These are phyloP conservation scores for Odonthalia washingtoniensis DNA, from an alignment of 31 red algal genomes.

Conservation along the genomic window DNA sequence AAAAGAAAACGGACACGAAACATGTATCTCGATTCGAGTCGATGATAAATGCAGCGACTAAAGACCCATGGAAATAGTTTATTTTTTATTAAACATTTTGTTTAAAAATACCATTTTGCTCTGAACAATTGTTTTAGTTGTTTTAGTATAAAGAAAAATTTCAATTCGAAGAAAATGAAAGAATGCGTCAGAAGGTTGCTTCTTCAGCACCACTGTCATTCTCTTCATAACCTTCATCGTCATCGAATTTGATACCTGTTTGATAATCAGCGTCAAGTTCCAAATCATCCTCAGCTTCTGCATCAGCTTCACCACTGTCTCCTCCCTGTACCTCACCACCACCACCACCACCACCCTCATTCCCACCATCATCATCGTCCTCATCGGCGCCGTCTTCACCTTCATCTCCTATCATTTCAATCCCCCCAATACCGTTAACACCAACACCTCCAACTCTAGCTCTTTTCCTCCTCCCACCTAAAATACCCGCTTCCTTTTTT, in stretches of 20 bases:
- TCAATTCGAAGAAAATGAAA: not conserved
- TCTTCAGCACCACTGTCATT: constrained; percentile 51
- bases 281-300: constrained; percentile 38
- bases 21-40: no score
- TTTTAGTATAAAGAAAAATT: not conserved
- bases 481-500: not conserved
- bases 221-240: constrained; percentile 59
- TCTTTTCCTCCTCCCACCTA: constrained; percentile 22
- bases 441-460: not conserved
- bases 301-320: not conserved
- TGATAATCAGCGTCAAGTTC: constrained; percentile 50
- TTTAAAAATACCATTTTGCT: no score
- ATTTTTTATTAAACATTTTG: no score
- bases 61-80: no score
- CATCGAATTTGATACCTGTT: constrained; percentile 50
- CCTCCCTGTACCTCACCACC: constrained; percentile 28
- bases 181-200: not conserved
- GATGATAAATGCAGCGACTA: no score
- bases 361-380: constrained; percentile 8
- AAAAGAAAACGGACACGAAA: no score
- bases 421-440: not conserved
- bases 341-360: constrained; percentile 2
- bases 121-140: no score
- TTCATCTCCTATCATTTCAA: not conserved
- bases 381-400: not conserved